Evolutionary conservation across 2,329 filamentous ascomycete species (phyloP).

Genomic region (Neopestalotiopsis clavispora): DNA sequence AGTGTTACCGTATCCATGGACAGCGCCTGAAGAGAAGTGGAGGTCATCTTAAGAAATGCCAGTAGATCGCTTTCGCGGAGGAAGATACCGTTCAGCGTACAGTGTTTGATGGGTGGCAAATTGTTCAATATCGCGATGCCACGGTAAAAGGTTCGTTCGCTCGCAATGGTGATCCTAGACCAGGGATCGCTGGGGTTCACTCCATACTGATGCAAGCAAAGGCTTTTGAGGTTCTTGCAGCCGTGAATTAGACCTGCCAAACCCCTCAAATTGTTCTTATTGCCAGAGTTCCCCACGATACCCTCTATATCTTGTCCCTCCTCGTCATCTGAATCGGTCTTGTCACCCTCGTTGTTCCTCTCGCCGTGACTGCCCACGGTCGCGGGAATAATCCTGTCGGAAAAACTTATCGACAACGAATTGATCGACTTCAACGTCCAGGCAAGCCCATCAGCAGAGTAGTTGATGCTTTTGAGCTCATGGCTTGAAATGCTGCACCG

Average conservation of each 20-base stretch:
- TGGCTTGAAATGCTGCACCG: neutral
- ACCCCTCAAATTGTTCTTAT: neutral
- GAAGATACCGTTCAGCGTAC: neutral
- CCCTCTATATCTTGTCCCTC: neutral
- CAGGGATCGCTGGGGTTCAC: neutral
- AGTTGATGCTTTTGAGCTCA: neutral
- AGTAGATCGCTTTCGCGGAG: slow-evolving; percentile 4
- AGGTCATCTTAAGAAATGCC: neutral
- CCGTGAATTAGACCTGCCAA: neutral
- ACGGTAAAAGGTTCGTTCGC: neutral
- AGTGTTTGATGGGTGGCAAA: neutral
- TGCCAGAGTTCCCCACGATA: too few relatives aligned
- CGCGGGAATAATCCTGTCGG: neutral
- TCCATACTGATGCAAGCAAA: neutral
- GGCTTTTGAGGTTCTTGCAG: neutral
- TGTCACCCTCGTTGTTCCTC: too few relatives aligned
- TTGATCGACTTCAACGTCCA: neutral
- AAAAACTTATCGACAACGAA: neutral
- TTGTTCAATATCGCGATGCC: neutral
- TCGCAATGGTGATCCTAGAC: neutral
- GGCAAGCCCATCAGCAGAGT: neutral
- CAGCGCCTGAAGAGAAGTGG: neutral
- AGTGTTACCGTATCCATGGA: neutral
- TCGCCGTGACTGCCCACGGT: too few relatives aligned
- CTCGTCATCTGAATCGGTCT: neutral